Base-by-base conservation (phyloP, 257 asterid species). In the Solanum pennellii region DNA sequence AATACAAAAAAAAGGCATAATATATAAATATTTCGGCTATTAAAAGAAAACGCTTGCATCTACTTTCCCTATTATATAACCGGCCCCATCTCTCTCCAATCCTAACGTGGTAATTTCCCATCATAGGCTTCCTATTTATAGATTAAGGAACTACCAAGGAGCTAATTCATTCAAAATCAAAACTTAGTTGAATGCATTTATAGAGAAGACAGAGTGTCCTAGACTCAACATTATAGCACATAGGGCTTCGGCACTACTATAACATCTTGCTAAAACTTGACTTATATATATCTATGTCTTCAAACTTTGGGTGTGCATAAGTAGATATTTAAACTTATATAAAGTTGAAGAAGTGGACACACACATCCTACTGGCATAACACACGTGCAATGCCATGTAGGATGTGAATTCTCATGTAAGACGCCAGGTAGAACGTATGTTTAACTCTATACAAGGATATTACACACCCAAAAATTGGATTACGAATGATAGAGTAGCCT, bases 191-290 rank as follows among this genome's bases (percentile, higher is more conserved):
- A 56, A 1, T 56, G 5, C 2, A 20, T 56, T 25, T 16, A 52
- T 52, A 52, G 4, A 52, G 4, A 52, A 52, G n/a, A 0, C 23
- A 52, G 62, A 52, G 62, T 23, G 10, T 20, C 65, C 65, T 56
- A 7, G 65, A 25, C 65, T 56, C 25, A 56, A 0, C 65, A 56
- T 56, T 20, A 20, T 56, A 56, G 25, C 25, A 56, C 0, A 56
- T 7, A 18, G 65, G 25, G 0, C 65, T 56, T 56, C 25, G 65
- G 0, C 0, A n/a, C 25, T 20, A 56, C 0, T 56, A 1, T 11
- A 56, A 0, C 12, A 0, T n/a, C 12, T 18, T 12, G 12, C 12
- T 56, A 56, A 56, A 52, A 52, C 23, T 52, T 52, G 62, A 52
- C 62, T 52, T 2, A 1, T 52, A 16, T 49, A 3, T 52, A 52